phyloP scores from a whole-genome alignment of 371 early-diverging fungal species.

The Capillidium heterosporum region DNA sequence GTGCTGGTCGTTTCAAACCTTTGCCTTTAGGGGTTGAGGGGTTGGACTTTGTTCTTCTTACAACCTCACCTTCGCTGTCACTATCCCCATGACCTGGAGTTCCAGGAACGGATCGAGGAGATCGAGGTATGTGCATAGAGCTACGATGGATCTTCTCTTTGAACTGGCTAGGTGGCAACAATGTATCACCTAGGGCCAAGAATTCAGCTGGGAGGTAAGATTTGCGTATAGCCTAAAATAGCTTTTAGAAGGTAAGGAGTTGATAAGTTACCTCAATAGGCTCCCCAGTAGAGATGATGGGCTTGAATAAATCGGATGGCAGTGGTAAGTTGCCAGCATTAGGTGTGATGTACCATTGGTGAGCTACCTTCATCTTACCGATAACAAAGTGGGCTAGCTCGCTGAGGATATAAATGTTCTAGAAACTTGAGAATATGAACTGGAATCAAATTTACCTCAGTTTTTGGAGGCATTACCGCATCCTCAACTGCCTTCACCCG shows the following conservation, averaged over 20 bases:
- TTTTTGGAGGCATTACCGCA: slow-evolving; percentile 18
- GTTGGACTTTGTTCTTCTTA: no score
- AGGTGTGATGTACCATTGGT: slow-evolving; percentile 50
- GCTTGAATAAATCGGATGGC: slow-evolving; percentile 33
- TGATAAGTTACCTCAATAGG: not conserved
- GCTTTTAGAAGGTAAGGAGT: no score
- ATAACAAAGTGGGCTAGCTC: slow-evolving; percentile 67
- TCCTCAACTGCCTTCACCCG: slow-evolving; percentile 64
- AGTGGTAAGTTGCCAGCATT: slow-evolving; percentile 38
- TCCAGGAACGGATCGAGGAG: no score
- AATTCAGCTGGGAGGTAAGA: not conserved
- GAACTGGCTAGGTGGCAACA: not conserved
- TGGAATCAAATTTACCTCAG: slow-evolving; percentile 20
- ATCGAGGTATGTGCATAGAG: not conserved
- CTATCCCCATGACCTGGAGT: no score
- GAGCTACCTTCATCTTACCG: slow-evolving; percentile 38
- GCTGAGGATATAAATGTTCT: slow-evolving; percentile 61
- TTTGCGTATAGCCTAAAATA: not conserved
- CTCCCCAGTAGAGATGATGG: slow-evolving; percentile 8
- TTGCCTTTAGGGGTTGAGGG: no score
- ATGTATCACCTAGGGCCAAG: not conserved
- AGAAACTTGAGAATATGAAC: not conserved
- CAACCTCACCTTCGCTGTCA: no score
- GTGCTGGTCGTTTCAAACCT: no score
- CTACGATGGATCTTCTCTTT: not conserved